Conservation (phyloP, 2,329 filamentous ascomycete genomes). For the Aspergillus sp. region DNA sequence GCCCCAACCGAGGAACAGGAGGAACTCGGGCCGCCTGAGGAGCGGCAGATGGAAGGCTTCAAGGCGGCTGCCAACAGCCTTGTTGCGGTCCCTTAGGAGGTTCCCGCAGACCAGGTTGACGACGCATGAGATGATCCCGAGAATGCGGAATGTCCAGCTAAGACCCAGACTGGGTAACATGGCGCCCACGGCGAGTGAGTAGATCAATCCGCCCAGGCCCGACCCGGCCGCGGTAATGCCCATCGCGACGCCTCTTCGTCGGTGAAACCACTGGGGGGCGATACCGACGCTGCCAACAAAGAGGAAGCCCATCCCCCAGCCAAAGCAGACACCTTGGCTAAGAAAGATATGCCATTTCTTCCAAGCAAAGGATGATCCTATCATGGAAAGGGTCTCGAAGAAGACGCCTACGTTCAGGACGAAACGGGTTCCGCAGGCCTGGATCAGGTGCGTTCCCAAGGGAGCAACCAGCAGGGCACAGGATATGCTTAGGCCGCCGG, state of each 20-base stretch:
- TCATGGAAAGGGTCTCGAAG: slow-evolving; percentile 46
- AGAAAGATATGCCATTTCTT: slow-evolving; percentile 54
- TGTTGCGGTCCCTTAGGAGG: slow-evolving; percentile 50
- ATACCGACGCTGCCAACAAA: slow-evolving; percentile 50
- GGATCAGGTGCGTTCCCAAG: slow-evolving; percentile 45
- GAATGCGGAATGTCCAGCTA: slow-evolving; percentile 52
- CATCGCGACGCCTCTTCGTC: slow-evolving; percentile 49
- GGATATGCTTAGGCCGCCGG: slow-evolving; percentile 51
- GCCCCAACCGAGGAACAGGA: slow-evolving; percentile 51
- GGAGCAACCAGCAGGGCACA: slow-evolving; percentile 50
- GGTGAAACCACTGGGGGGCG: slow-evolving; percentile 54
- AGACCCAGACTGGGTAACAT: slow-evolving; percentile 50
- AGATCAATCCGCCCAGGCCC: slow-evolving; percentile 51
- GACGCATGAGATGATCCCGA: slow-evolving; percentile 46
- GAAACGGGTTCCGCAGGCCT: slow-evolving; percentile 43
- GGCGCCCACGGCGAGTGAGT: slow-evolving; percentile 48
- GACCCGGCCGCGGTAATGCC: slow-evolving; percentile 51
- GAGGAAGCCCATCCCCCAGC: slow-evolving; percentile 53
- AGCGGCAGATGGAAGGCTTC: slow-evolving; percentile 45
- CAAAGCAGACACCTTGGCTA: slow-evolving; percentile 52
- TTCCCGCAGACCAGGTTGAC: slow-evolving; percentile 46
- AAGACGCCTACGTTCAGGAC: slow-evolving; percentile 48
- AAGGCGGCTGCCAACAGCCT: slow-evolving; percentile 44
- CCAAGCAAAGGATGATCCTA: slow-evolving; percentile 48
- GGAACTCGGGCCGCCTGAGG: slow-evolving; percentile 46